These are phyloP conservation scores for Erysimum pusillum DNA, from an alignment of 441 rosid species.

Conservation along the genomic window DNA sequence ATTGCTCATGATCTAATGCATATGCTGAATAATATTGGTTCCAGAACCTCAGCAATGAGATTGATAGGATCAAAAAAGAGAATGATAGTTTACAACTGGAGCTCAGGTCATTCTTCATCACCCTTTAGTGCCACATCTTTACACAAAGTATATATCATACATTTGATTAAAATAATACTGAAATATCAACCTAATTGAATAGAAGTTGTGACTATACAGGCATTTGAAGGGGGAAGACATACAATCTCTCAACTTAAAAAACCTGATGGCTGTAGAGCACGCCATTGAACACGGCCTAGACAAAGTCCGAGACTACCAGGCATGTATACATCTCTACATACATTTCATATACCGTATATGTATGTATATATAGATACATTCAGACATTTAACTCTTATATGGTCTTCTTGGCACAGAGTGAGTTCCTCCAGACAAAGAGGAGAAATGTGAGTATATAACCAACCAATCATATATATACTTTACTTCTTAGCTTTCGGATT, in stretches of 20 bases:
- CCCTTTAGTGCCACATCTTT: background rate
- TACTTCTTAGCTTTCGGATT: constrained; percentile 15
- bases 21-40: constrained; percentile 13
- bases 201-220: constrained; percentile 50
- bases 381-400: background rate
- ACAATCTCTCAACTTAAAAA: constrained; percentile 67
- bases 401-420: constrained; percentile 54
- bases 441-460: constrained; percentile 60
- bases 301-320: constrained; percentile 68
- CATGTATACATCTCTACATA: constrained; percentile 27
- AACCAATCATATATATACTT: background rate
- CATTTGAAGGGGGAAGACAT: constrained; percentile 87
- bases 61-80: constrained; percentile 89
- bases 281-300: constrained; percentile 74
- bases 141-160: background rate
- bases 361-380: background rate
- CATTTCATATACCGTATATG: background rate
- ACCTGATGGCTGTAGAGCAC: constrained; percentile 70
- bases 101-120: constrained; percentile 62
- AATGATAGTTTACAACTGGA: constrained; percentile 86
- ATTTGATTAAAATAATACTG: background rate
- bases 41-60: constrained; percentile 83
- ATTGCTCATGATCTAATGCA: constrained; percentile 3
- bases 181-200: constrained; percentile 10
- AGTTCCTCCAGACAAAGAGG: constrained; percentile 52